Evolutionary conservation across 176 grass and related monocot species (phyloP), one percentile per base, ranked within the genome.

Genomic region (Bothriochloa decipiens): DNA sequence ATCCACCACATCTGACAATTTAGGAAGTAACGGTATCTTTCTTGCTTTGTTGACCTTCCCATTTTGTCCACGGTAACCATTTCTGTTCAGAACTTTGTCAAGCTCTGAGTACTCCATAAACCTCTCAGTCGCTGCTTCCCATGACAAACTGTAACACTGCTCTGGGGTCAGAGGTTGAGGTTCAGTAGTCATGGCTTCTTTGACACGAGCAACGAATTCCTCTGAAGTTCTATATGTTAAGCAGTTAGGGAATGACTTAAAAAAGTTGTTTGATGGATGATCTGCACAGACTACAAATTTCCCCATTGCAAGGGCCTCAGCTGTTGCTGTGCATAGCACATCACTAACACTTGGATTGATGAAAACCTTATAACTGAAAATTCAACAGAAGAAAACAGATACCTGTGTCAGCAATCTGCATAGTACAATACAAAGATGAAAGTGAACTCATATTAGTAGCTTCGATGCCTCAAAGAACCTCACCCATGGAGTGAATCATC

Each of bases 211-310:
- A 50, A 97, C 83, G 52, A 97, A 97, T 80, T 94, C 92, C 70
- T 94, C 88, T 66, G 88, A 92, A 65, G 87, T 87, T 88, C 78
- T 92, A 83, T 97, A 97, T 49, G 88, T 97, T 70, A 97, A 87
- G 65, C 95, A 97, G 84, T 97, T 97, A n/a, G 92, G 95, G 61
- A 97, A 97, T 81, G 88, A 86, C 82, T 90, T 94, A 71, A 97
- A 97, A 87, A 92, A 92, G 18, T 94, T 90, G 35, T 97, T 97
- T 87, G 95, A 94, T 69, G 92, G 95, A 87, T 97, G 95, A 87
- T 97, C 95, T 4, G 95, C 92, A 78, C 95, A 97, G 81, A 97
- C 83, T 68, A 94, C 95, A 87, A 97, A 94, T 76, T 97, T 97
- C 16, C 95, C 95, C 90, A 97, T 97, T 47, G 92, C 95, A 85